Base-by-base conservation (phyloP, 805 yeast genomes). In the Candida silvicultrix region DNA sequence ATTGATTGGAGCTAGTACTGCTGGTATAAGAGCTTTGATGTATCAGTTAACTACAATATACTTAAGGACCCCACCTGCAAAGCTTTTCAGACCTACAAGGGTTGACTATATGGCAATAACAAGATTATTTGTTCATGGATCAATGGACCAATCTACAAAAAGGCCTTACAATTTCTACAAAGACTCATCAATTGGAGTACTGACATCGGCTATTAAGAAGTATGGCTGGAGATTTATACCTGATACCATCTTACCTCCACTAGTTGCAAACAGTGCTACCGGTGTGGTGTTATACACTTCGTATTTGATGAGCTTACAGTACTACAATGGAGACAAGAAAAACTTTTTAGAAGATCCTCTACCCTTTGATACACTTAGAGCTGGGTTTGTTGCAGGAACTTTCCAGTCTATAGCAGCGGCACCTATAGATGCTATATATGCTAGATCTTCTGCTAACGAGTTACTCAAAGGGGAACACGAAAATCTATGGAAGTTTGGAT, bases 201-300 rank as follows among this genome's bases (percentile, higher is more conserved):
- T 92, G 28, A 69, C 79, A 40, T 77, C 77, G 45, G 95, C 95
- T 0, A 69, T 89, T 29, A 78, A 74, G 50, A 74, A 76, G 47
- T 86, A 84, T 55, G 97, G 97, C 2, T 87, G 96, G 95, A 69
- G 74, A 46, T 86, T 87, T 52, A 79, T 92, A 14, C 96, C 96
- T 0, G 86, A 87, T 32, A 57, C 66, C 42, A 81, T 89, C 1
- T 64, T 90, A 20, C 98, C 97, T 2, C 98, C 97, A 1, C 66
- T 92, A 39, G 50, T 90, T 1, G 95, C 95, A 15, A 92, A 92
- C 60, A 85, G 95, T 15, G 83, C 85, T n/a, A 83, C 95, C 1
- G 97, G 98, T 2, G 67, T 88, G 9, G 85, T 89, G 1, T 69
- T 92, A 15, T 92, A 92, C 61, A 85, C 95, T 0, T 77, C 96